Base-by-base conservation (phyloP, 345 rosid genomes). In the Salix exigua region DNA sequence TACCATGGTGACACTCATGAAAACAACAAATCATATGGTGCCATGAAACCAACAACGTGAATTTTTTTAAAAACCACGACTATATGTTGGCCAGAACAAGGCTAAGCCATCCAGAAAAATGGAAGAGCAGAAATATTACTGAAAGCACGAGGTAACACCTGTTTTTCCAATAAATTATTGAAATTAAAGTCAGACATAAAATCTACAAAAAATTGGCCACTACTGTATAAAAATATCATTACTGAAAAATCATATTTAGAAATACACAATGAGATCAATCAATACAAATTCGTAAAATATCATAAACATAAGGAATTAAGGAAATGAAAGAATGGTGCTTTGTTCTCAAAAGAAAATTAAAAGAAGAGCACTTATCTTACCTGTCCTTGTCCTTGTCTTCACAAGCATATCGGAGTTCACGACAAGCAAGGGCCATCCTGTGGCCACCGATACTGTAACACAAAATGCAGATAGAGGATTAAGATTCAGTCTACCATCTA, bases 361-460 rank as follows among this genome's bases (percentile, higher is more conserved):
- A 26, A 70, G 18, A 6, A 60, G n/a, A 5, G 28, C 1, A 17
- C 30, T 66, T 13, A 19, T 26, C 68, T 42, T 73, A 81, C 82
- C 80, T 76, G 16, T 38, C 74, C 38, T 60, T 67, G 68, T 78
- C 68, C 67, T 12, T 75, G 19, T 60, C 81, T n/a, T 79, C 71
- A 42, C n/a, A 9, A 51, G 74, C 78, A 58, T 1, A 23, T 18
- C 74, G 77, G 66, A 84, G 76, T 10, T 73, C 85, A 19, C 51
- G 53, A 53, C 73, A 70, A 38, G 75, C 85, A 25, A 23, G 7
- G 6, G 81, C 74, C 71, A 79, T 31, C 44, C 68, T 72, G 8
- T 67, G 42, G 10, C 81, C 84, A 19, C 85, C 87, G 46, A 84
- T 73, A 18, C 83, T 84, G 78, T 61, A 72, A 38, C 37, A 14